Conservation (phyloP, 805 yeast genomes). For the Saccharomycopsis fibuligera region DNA sequence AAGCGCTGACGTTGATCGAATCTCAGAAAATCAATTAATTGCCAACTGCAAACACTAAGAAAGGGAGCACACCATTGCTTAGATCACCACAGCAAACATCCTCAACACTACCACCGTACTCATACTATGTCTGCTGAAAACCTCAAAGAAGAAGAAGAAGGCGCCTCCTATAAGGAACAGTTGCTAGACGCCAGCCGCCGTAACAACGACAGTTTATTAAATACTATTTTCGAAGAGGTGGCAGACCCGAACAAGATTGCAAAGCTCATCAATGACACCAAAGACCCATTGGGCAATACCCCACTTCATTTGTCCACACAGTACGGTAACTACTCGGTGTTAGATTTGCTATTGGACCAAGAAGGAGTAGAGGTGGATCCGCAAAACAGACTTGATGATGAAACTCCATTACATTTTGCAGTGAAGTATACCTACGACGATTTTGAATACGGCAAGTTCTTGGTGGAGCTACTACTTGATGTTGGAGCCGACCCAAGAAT, state of each 20-base stretch:
- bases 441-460: slow-evolving; percentile 76
- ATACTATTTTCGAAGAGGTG: slow-evolving; percentile 43
- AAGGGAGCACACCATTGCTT: no score
- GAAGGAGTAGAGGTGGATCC: slow-evolving; percentile 93
- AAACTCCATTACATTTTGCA: slow-evolving; percentile 86
- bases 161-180: slow-evolving; percentile 76
- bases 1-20: no score
- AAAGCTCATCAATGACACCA: slow-evolving; percentile 57
- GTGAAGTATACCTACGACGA: slow-evolving; percentile 71
- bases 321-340: slow-evolving; percentile 78
- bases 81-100: no score
- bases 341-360: slow-evolving; percentile 75
- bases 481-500: slow-evolving; percentile 81
- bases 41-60: no score
- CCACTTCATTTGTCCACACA: slow-evolving; percentile 77
- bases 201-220: slow-evolving; percentile 73
- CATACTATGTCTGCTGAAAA: no score
- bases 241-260: slow-evolving; percentile 32
- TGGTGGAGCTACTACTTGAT: slow-evolving; percentile 76
- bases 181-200: slow-evolving; percentile 82
- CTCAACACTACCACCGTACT: no score
- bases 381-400: slow-evolving; percentile 59
- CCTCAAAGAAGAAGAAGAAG: slow-evolving; percentile 43
- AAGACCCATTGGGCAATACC: slow-evolving; percentile 72
- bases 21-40: no score